These are phyloP conservation scores for Thelonectria blattea DNA, from an alignment of 2,329 filamentous ascomycete species.

Conservation along the genomic window DNA sequence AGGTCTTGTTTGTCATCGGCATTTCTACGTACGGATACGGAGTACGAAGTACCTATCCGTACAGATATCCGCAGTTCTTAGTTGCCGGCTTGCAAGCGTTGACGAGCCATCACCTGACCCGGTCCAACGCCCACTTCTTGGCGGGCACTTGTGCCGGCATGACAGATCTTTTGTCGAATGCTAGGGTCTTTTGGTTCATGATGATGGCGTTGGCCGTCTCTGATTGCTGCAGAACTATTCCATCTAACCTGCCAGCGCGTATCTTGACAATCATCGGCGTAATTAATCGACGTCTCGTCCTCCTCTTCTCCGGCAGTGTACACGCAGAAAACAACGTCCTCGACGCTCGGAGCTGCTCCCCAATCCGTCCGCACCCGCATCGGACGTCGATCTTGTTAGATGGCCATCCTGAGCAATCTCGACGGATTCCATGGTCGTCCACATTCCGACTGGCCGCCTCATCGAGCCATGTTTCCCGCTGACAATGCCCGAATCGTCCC, in stretches of 20 bases:
- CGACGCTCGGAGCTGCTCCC: slow-evolving; percentile 5
- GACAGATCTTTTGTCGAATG: slow-evolving; percentile 1
- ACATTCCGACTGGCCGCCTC: slow-evolving; percentile 21
- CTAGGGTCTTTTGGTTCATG: background rate
- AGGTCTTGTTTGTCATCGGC: too few relatives aligned
- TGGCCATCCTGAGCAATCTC: slow-evolving; percentile 1
- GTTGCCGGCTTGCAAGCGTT: slow-evolving; percentile 33
- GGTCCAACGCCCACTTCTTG: slow-evolving; percentile 6
- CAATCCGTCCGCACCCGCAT: slow-evolving; percentile 8
- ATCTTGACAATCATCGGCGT: too few relatives aligned
- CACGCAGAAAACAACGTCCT: background rate
- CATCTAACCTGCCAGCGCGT: background rate
- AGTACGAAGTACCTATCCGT: background rate
- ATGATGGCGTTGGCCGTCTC: background rate
- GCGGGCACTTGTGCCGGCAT: slow-evolving; percentile 10
- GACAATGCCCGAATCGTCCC: slow-evolving; percentile 25
- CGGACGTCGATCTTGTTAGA: background rate
- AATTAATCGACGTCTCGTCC: background rate
- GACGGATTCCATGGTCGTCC: background rate
- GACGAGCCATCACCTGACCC: slow-evolving; percentile 35
- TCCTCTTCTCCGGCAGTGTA: slow-evolving; percentile 15
- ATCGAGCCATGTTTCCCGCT: slow-evolving; percentile 11
- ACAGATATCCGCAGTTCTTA: background rate
- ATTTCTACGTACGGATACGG: too few relatives aligned
- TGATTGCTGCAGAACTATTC: background rate